Evolutionary conservation across 805 yeast species (phyloP), one percentile per base, ranked within the genome.

Genomic region (Hanseniaspora jakobsenii): DNA sequence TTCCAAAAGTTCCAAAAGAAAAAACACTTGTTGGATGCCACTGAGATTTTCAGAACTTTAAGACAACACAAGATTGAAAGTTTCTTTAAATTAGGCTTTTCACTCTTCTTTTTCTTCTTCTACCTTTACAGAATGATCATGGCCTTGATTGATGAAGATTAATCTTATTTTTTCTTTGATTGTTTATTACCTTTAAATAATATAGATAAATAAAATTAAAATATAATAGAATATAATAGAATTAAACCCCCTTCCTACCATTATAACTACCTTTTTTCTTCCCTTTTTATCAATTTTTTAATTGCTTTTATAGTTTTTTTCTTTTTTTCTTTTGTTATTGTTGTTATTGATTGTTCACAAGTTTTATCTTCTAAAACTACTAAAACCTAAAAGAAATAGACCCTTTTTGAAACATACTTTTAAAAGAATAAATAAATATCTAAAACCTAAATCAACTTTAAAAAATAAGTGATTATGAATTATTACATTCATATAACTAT

Each of bases 91-190:
- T 73, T 91, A 55, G 95, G 91, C 9, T 86, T 84, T 75, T 89
- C 85, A 62, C 71, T 89, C 56, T 64, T 84, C 58, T 69, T 89
- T 81, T 91, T 91, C 75, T 89, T 91, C 80, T 86, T 74, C 72
- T 89, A 86, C 72, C 74, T 89, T 58, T 89, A 87, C 73, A 77
- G 93, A 69, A 86, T 87, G 95, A 86, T 87, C 65, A 78, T 87
- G 73, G 86, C 94, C 36, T 73, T 87, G 60, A 84, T 89, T 58
- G 76, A 78, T 35, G 86, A 80, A 53, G 82, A 72, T 34, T 45
- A 35, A 35, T 6, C 5, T 18, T n/a, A 12, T n/a, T 24, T 24
- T 24, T 24, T 24, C 10, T 24, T 24, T 24, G 6, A 24, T 24
- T 13, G 23, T 27, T 18, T 18, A 6, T 6, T 36, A 24, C n/a